These are phyloP conservation scores for Hericium coralloides DNA, from an alignment of 768 basidiomycete species.

Conservation along the genomic window DNA sequence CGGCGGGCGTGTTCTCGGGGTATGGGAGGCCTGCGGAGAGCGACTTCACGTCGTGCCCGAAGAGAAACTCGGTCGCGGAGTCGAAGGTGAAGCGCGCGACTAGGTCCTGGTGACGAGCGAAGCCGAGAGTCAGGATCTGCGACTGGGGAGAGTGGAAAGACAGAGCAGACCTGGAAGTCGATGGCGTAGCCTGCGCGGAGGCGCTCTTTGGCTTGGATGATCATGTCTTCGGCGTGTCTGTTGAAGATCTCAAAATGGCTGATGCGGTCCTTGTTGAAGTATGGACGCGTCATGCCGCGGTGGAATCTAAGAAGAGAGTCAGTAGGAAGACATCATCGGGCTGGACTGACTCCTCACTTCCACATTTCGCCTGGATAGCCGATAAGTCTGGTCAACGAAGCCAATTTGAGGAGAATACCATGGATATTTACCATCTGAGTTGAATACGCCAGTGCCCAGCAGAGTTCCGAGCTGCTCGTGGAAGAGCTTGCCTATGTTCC, in stretches of 20 bases:
- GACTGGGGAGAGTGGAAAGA: slow-evolving; percentile 20
- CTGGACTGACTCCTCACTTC: background rate
- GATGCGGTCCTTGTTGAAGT: slow-evolving; percentile 52
- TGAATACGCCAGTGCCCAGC: slow-evolving; percentile 53
- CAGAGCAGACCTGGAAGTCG: slow-evolving; percentile 36
- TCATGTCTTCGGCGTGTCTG: slow-evolving; percentile 37
- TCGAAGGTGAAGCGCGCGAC: slow-evolving; percentile 60
- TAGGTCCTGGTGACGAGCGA: slow-evolving; percentile 32
- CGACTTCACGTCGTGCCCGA: slow-evolving; percentile 47
- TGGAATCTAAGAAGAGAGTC: slow-evolving; percentile 35
- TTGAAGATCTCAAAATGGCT: slow-evolving; percentile 56
- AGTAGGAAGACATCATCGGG: background rate
- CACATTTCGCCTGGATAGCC: background rate
- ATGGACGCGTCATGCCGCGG: slow-evolving; percentile 55
- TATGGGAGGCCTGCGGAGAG: slow-evolving; percentile 44
- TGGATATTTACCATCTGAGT: slow-evolving; percentile 35
- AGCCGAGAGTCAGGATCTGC: background rate
- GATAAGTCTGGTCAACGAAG: background rate
- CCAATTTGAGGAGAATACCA: too few species aligned
- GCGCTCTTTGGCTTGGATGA: slow-evolving; percentile 37
- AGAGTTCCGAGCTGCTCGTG: slow-evolving; percentile 22
- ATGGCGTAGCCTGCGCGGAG: slow-evolving; percentile 41
- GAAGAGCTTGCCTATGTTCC: slow-evolving; percentile 16
- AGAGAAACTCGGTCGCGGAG: slow-evolving; percentile 57
- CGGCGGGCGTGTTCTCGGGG: slow-evolving; percentile 25